Conservation (phyloP, 2,329 filamentous ascomycete genomes). For the Harringtonia aguacate region DNA sequence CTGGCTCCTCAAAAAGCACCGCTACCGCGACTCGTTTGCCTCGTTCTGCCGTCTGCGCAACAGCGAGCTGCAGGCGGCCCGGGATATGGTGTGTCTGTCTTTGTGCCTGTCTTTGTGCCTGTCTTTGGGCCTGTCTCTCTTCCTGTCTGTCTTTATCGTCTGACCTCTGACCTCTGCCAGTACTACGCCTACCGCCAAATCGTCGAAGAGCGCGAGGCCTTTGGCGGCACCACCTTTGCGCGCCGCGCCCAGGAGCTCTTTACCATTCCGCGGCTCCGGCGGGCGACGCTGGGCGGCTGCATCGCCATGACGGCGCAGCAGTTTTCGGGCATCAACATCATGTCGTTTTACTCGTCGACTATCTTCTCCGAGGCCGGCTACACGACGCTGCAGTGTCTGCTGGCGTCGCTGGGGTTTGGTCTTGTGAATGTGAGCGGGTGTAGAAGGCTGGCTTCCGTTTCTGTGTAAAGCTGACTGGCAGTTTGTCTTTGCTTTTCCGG, state of each 20-base stretch:
- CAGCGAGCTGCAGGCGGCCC: slow-evolving; percentile 46
- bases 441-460: too few relatives aligned
- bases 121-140: too few relatives aligned
- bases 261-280: slow-evolving; percentile 44
- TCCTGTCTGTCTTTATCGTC: too few relatives aligned
- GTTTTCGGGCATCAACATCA: slow-evolving; percentile 40
- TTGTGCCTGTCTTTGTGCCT: too few relatives aligned
- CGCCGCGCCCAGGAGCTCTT: slow-evolving; percentile 45
- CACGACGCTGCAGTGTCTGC: slow-evolving; percentile 23
- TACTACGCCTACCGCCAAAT: slow-evolving; percentile 48
- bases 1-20: slow-evolving; percentile 54
- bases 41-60: slow-evolving; percentile 48
- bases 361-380: slow-evolving; percentile 33
- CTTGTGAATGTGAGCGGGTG: too few relatives aligned
- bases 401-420: slow-evolving; percentile 33
- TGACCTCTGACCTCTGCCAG: too few relatives aligned
- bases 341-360: slow-evolving; percentile 36
- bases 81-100: too few relatives aligned
- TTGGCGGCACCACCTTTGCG: slow-evolving; percentile 28
- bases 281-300: slow-evolving; percentile 53
- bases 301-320: slow-evolving; percentile 61
- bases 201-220: slow-evolving; percentile 25
- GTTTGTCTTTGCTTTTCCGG: slow-evolving; percentile 56
- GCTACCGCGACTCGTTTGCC: slow-evolving; percentile 40
- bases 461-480: too few relatives aligned